Evolutionary conservation across 2,329 filamentous ascomycete genomes (phyloP).

Genomic region (Cladophialophora chaetospira): DNA sequence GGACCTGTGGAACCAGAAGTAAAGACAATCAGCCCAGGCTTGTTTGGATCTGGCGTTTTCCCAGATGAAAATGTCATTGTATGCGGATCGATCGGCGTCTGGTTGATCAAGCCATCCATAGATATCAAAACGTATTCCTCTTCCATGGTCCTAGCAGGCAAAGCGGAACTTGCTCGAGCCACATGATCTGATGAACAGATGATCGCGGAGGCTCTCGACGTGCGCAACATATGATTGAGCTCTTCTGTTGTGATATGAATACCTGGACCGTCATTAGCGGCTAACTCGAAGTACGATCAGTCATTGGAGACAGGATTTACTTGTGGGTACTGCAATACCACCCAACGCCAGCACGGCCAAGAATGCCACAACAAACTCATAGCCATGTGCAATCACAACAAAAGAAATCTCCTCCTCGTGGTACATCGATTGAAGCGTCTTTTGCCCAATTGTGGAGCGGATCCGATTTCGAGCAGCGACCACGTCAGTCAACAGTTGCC

Average conservation of each 20-base stretch:
- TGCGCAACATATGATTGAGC: background rate
- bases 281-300: background rate
- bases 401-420: slow-evolving; percentile 38
- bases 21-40: slow-evolving; percentile 59
- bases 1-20: slow-evolving; percentile 59
- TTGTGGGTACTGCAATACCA: slow-evolving; percentile 50
- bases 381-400: slow-evolving; percentile 49
- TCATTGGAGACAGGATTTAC: slow-evolving; percentile 21
- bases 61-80: slow-evolving; percentile 12
- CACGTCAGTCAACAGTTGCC: slow-evolving; percentile 49
- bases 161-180: background rate
- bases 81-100: background rate
- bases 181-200: background rate
- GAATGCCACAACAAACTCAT: slow-evolving; percentile 52
- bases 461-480: slow-evolving; percentile 45
- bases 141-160: background rate
- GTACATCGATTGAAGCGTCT: slow-evolving; percentile 42
- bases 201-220: background rate
- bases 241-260: background rate
- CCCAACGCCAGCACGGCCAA: slow-evolving; percentile 51
- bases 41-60: slow-evolving; percentile 31
- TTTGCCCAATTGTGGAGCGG: slow-evolving; percentile 32
- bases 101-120: background rate
- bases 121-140: background rate
- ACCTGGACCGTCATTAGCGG: background rate